phyloP scores from a whole-genome alignment of 2,329 filamentous ascomycete genomes.

The Akanthomyces dipterigenus region DNA sequence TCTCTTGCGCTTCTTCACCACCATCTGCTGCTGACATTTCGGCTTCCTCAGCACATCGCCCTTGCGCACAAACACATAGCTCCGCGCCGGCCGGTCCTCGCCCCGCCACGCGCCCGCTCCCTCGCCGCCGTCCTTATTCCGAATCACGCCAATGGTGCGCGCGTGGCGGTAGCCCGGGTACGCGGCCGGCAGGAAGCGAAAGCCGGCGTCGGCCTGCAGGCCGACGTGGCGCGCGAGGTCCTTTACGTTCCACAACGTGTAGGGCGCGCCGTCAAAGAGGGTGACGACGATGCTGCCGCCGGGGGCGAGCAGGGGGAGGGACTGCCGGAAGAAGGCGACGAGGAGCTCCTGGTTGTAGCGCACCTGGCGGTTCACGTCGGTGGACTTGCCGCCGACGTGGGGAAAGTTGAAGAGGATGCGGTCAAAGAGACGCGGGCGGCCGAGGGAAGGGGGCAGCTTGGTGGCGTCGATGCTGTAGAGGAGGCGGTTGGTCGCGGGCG shows the following conservation, averaged over 20 bases:
- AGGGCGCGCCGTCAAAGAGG: slow-evolving; percentile 88
- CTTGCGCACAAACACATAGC: slow-evolving; percentile 56
- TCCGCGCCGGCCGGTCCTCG: slow-evolving; percentile 42
- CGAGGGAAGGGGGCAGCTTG: slow-evolving; percentile 45
- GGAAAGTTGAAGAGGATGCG: slow-evolving; percentile 94
- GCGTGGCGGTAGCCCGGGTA: slow-evolving; percentile 73
- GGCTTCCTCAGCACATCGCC: slow-evolving; percentile 35
- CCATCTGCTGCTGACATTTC: slow-evolving; percentile 19
- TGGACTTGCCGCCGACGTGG: slow-evolving; percentile 86
- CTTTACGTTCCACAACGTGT: slow-evolving; percentile 89
- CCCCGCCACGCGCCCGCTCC: slow-evolving; percentile 33
- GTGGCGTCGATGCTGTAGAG: slow-evolving; percentile 62
- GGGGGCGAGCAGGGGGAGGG: slow-evolving; percentile 41
- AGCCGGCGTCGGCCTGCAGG: slow-evolving; percentile 63
- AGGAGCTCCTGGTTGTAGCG: slow-evolving; percentile 80
- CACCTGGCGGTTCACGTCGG: slow-evolving; percentile 90
- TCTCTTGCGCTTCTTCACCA: slow-evolving; percentile 6
- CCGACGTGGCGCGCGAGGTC: slow-evolving; percentile 77
- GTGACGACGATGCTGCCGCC: slow-evolving; percentile 69
- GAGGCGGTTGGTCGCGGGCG: slow-evolving; percentile 31
- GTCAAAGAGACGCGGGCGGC: slow-evolving; percentile 49
- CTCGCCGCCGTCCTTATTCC: slow-evolving; percentile 36
- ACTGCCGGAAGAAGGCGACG: slow-evolving; percentile 58
- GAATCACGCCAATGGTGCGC: slow-evolving; percentile 61
- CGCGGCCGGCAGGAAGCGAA: slow-evolving; percentile 55